phyloP scores from a whole-genome alignment of 768 basidiomycete species.

The Phanerochaete sordida region DNA sequence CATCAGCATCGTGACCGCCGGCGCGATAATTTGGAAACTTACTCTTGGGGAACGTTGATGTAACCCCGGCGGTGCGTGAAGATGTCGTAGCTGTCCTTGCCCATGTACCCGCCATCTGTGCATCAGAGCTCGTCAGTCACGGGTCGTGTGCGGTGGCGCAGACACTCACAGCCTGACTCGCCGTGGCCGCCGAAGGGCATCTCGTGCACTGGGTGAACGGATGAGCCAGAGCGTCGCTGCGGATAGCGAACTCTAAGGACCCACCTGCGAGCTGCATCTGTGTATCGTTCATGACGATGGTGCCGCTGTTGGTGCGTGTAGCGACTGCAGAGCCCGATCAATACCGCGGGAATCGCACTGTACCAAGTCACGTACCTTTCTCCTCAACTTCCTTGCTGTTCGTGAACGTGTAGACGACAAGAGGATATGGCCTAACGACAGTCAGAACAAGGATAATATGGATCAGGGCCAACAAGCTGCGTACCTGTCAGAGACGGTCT shows the following conservation, averaged over 20 bases:
- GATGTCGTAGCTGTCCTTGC: slow-evolving; percentile 50
- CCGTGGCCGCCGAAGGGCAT: slow-evolving; percentile 56
- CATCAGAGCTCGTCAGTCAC: background rate
- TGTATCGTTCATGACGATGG: slow-evolving; percentile 56
- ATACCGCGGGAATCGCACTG: background rate
- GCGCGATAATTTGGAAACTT: background rate
- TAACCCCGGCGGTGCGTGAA: slow-evolving; percentile 24
- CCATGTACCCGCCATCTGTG: slow-evolving; percentile 50
- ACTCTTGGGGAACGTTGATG: slow-evolving; percentile 22
- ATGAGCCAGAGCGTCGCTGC: background rate
- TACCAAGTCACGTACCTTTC: slow-evolving; percentile 17
- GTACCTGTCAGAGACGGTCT: slow-evolving; percentile 34
- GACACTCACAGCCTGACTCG: slow-evolving; percentile 58
- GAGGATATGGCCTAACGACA: slow-evolving; percentile 45
- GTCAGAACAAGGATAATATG: slow-evolving; percentile 4
- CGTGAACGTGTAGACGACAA: slow-evolving; percentile 65
- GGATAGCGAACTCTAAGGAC: slow-evolving; percentile 11
- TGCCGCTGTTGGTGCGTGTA: slow-evolving; percentile 53
- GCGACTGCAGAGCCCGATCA: slow-evolving; percentile 37
- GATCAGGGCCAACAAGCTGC: background rate
- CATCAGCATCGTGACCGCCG: background rate
- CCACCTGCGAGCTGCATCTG: slow-evolving; percentile 50
- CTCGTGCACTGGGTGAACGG: slow-evolving; percentile 25
- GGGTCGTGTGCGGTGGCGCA: background rate
- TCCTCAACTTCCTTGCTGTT: slow-evolving; percentile 34